Evolutionary conservation across 768 basidiomycete genomes (phyloP), one percentile per base, ranked within the genome.

Genomic region (Hortiboletus campestris): DNA sequence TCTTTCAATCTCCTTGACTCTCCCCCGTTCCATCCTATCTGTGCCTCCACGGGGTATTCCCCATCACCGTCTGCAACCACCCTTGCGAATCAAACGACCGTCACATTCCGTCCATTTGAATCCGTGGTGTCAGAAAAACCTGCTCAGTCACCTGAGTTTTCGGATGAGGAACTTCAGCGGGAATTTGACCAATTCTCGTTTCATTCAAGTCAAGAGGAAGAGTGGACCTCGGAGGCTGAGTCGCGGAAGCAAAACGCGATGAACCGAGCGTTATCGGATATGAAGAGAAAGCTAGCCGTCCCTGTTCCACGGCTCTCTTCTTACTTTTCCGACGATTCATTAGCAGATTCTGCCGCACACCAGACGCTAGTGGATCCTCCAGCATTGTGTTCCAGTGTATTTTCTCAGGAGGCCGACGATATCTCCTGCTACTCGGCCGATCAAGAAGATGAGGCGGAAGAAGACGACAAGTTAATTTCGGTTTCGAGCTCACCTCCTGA

Each of bases 121-220:
- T 38, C 8, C 20, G 5, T 1, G 3, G 36, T 34, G 1, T 28
- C 20, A 5, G 32, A 25, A n/a, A 36, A 35, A 32, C 34, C 8
- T 6, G 12, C 5, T 13, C 51, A 16, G n/a, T 46, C 20, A 13
- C 44, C 49, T 4, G 46, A 63, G 28, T 59, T 55, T 34, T 55
- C 61, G 1, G 61, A 63, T 4, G 55, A 51, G 5, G 60, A 57
- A 3, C 48, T 57, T 4, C 2, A 47, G 11, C 51, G 49, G 40
- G 60, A 59, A 35, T 63, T 55, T 19, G 61, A 55, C 40, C 28
- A 42, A 3, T 63, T 63, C 28, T 55, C 53, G 22, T 62, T 59
- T 16, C 36, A 53, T 17, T 59, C 50, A 0, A 54, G 39, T n/a
- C 41, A 54, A 34, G 53, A 59, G 1, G 60, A 61, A 17, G 62